Conservation (phyloP, 257 asterid species). For the Lithospermum erythrorhizon region DNA sequence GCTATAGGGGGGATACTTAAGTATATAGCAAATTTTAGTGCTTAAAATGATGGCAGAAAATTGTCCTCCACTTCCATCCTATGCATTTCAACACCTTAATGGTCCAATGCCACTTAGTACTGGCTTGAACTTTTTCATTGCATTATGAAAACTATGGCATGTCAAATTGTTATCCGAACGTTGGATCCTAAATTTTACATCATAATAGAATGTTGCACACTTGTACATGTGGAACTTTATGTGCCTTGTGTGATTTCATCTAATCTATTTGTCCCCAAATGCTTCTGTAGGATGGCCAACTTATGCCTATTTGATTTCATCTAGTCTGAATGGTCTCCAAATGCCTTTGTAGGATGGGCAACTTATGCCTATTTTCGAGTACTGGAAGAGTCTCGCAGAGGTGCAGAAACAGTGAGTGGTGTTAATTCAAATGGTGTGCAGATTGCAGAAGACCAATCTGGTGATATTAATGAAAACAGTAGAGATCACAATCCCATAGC, state of each 20-base stretch:
- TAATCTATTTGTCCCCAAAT: too few species aligned
- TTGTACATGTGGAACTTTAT: too few species aligned
- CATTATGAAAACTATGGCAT: too few species aligned
- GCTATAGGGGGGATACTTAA: not conserved
- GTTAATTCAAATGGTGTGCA: slow-evolving; percentile 11
- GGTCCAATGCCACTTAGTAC: not conserved
- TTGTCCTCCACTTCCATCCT: too few species aligned
- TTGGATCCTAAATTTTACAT: too few species aligned
- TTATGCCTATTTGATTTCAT: slow-evolving; percentile 15
- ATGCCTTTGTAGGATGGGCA: slow-evolving; percentile 42
- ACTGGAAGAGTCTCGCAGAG: slow-evolving; percentile 33
- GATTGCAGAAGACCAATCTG: slow-evolving; percentile 19
- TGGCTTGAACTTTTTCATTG: not conserved
- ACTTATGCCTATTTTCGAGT: slow-evolving; percentile 43
- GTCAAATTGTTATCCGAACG: too few species aligned
- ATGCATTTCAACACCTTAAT: too few species aligned
- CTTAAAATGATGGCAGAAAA: too few species aligned
- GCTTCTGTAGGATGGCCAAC: slow-evolving; percentile 54
- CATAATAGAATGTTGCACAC: too few species aligned
- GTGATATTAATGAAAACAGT: slow-evolving; percentile 23
- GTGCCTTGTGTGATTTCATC: too few species aligned
- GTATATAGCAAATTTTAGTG: too few species aligned
- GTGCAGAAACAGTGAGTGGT: not conserved
- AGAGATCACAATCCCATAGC: slow-evolving; percentile 15
- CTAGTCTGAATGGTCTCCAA: too few species aligned